phyloP scores from a whole-genome alignment of 208 protist species.

The Trypanosoma conorhini region DNA sequence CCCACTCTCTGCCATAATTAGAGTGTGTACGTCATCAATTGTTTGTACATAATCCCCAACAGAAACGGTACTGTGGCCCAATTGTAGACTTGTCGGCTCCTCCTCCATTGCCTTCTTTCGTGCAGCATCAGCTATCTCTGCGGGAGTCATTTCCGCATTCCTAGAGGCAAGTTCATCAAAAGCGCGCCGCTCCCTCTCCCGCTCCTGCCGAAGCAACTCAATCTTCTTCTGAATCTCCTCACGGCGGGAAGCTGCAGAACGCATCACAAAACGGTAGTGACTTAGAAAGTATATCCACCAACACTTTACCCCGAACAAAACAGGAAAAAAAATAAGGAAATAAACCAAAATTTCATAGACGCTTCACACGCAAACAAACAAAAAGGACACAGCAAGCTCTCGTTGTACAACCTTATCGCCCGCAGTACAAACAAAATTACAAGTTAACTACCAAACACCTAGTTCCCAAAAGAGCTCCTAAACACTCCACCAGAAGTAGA shows the following conservation, averaged over 20 bases:
- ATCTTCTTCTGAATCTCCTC: slow-evolving; percentile 79
- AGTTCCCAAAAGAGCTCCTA: slow-evolving; percentile 21
- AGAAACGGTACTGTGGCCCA: slow-evolving; percentile 39
- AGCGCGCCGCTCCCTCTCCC: slow-evolving; percentile 57
- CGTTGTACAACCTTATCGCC: neutral
- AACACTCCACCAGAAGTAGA: slow-evolving; percentile 6
- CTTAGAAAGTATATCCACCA: neutral
- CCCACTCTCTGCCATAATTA: slow-evolving; percentile 54
- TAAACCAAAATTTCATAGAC: neutral
- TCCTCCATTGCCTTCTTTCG: slow-evolving; percentile 36
- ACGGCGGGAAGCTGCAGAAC: slow-evolving; percentile 30
- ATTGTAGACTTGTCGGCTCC: slow-evolving; percentile 27
- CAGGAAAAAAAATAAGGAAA: neutral
- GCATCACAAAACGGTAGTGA: slow-evolving; percentile 1
- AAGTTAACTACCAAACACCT: neutral
- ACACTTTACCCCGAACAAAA: slow-evolving; percentile 4
- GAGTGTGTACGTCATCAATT: slow-evolving; percentile 46
- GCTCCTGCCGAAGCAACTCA: slow-evolving; percentile 54
- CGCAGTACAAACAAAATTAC: neutral
- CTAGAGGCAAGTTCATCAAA: slow-evolving; percentile 58
- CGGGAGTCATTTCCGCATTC: slow-evolving; percentile 37
- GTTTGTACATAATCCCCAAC: slow-evolving; percentile 62
- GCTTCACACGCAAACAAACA: neutral
- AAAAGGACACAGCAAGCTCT: slow-evolving; percentile 13
- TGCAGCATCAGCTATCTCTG: slow-evolving; percentile 57